A percentile compares a stretch with the other conserved stretches of the same genome.
Evolutionary conservation across 495 filamentous ascomycete species (phyloP).

Genomic region (Penicillium taxi): DNA sequence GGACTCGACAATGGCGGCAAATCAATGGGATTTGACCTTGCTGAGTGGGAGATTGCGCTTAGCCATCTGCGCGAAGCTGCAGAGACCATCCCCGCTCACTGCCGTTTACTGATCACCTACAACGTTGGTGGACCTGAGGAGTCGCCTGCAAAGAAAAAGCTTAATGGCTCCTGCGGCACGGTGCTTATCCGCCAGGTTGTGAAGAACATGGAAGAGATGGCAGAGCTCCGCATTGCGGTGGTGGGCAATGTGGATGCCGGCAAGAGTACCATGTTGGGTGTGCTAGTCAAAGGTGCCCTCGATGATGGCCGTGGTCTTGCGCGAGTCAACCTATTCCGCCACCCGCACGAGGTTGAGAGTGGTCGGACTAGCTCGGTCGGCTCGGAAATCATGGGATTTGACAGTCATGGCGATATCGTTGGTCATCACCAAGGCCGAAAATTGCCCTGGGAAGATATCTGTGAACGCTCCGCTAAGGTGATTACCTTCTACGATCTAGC

Average conservation of each 20-base stretch:
- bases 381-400: conserved; percentile 98
- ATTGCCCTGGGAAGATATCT: conserved; percentile 96
- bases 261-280: conserved; percentile 94
- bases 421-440: conserved; percentile 76
- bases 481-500: conserved; percentile 95
- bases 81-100: conserved; percentile 60
- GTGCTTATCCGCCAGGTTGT: conserved; percentile 72
- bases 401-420: conserved; percentile 78
- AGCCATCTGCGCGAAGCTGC: conserved; percentile 59
- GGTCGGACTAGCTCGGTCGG: conserved; percentile 93
- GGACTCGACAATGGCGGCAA: conserved; percentile 90
- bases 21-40: conserved; percentile 70
- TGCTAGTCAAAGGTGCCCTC: conserved; percentile 88
- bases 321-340: conserved; percentile 91
- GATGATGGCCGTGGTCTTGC: conserved; percentile 94
- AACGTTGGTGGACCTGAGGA: conserved; percentile 79
- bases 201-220: conserved; percentile 70
- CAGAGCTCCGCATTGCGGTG: conserved; percentile 94
- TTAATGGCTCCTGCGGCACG: conserved; percentile 69
- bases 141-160: conserved; percentile 53
- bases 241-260: conserved; percentile 97
- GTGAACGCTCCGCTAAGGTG: conserved; percentile 87
- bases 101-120: conserved; percentile 72
- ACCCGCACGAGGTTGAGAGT: conserved; percentile 96
- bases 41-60: conserved; percentile 73